These are phyloP conservation scores for Aspergillus bridgeri DNA, from an alignment of 495 filamentous ascomycete species.

Conservation along the genomic window DNA sequence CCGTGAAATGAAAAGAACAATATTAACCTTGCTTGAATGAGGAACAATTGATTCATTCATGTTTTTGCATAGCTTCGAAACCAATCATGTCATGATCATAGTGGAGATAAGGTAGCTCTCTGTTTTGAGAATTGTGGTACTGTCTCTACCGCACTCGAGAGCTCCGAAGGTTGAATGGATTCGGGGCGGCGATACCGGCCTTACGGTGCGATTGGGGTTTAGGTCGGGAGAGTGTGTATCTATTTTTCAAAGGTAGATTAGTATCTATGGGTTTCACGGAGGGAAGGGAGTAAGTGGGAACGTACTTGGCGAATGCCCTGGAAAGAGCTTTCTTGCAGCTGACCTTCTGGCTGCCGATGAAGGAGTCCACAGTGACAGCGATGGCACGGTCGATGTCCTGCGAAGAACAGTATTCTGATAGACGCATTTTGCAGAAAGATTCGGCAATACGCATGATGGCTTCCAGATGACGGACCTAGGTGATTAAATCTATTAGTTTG, in stretches of 20 bases:
- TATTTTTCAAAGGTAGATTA: constrained; percentile 19
- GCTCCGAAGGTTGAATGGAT: constrained; percentile 14
- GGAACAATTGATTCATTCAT: neutral
- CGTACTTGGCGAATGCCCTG: constrained; percentile 95
- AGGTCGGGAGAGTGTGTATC: constrained; percentile 46
- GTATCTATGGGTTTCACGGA: constrained; percentile 6
- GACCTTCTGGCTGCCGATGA: constrained; percentile 95
- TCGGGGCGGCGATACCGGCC: constrained; percentile 38
- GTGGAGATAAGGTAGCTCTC: neutral
- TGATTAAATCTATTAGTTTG: neutral
- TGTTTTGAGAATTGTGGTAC: neutral
- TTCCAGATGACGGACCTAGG: constrained; percentile 91
- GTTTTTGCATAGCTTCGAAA: neutral
- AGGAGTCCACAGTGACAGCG: constrained; percentile 92
- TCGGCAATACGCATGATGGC: constrained; percentile 94
- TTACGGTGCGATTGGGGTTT: constrained; percentile 44
- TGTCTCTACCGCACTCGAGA: constrained; percentile 9
- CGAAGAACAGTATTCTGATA: constrained; percentile 85
- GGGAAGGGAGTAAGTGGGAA: constrained; percentile 10
- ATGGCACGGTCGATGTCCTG: constrained; percentile 96
- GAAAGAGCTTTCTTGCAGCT: constrained; percentile 97
- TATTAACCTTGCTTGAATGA: neutral
- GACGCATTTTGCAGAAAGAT: constrained; percentile 90
- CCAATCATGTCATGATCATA: neutral
- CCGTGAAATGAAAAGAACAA: neutral